These are phyloP conservation scores for Sarocladiaceae sp. DNA, from an alignment of 2,329 filamentous ascomycete species.

Conservation along the genomic window DNA sequence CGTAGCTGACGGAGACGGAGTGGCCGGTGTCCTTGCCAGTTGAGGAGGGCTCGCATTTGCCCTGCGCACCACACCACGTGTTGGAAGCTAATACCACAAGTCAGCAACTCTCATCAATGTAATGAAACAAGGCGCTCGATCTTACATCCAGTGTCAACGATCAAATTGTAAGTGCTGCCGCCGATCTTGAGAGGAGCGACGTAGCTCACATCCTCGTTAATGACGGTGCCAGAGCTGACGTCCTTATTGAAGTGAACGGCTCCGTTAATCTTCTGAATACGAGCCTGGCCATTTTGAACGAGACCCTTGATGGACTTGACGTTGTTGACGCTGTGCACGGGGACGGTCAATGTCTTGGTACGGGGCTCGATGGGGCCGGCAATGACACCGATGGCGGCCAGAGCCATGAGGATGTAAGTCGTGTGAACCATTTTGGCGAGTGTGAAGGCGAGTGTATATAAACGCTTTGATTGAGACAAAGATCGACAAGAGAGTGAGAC, in stretches of 20 bases:
- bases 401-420: neutral
- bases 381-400: slow-evolving; percentile 17
- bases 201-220: slow-evolving; percentile 22
- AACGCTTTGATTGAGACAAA: neutral
- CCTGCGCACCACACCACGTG: slow-evolving; percentile 13
- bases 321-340: slow-evolving; percentile 19
- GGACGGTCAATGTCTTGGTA: slow-evolving; percentile 15
- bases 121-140: neutral
- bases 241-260: slow-evolving; percentile 8
- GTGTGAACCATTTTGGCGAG: slow-evolving; percentile 3
- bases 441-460: neutral
- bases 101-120: neutral
- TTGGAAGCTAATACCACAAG: slow-evolving; percentile 17
- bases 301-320: slow-evolving; percentile 20
- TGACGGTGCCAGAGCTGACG: slow-evolving; percentile 19
- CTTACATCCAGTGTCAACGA: slow-evolving; percentile 25
- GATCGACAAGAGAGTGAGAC: neutral
- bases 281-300: slow-evolving; percentile 19
- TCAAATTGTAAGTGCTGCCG: slow-evolving; percentile 19
- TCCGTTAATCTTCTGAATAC: slow-evolving; percentile 20
- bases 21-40: slow-evolving; percentile 30
- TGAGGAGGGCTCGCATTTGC: slow-evolving; percentile 26
- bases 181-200: slow-evolving; percentile 21
- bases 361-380: slow-evolving; percentile 19
- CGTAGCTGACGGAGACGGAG: slow-evolving; percentile 39